Evolutionary conservation across 495 filamentous ascomycete species (phyloP).

Genomic region (Alectoria sarmentosa): DNA sequence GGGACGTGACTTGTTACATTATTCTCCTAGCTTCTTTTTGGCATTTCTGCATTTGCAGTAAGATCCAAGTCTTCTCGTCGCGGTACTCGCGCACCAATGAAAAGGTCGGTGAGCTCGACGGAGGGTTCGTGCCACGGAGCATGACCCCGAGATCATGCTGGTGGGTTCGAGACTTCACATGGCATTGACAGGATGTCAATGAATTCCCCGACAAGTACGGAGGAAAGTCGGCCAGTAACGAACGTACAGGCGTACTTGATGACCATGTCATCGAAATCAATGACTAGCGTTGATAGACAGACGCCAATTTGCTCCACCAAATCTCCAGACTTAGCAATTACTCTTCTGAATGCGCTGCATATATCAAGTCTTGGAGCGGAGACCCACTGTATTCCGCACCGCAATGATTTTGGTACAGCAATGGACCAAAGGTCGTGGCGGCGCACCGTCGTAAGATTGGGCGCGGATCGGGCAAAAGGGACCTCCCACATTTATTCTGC

Average conservation of each 20-base stretch:
- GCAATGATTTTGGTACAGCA: not conserved
- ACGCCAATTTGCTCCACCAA: too few species aligned
- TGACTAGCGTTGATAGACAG: too few species aligned
- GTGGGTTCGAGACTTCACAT: not conserved
- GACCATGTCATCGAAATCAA: too few species aligned
- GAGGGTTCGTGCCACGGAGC: not conserved
- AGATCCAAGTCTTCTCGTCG: not conserved
- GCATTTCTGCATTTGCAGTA: not conserved
- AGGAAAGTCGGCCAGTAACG: too few species aligned
- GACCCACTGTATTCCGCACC: not conserved
- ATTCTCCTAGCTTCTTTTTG: not conserved
- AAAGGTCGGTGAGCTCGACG: too few species aligned
- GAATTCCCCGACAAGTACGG: not conserved
- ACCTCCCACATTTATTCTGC: too few species aligned
- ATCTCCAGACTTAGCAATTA: too few species aligned
- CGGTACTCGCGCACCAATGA: not conserved
- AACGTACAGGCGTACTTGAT: too few species aligned
- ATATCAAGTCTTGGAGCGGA: not conserved
- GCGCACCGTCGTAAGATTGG: too few species aligned
- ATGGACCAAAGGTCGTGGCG: too few species aligned
- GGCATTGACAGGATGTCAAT: not conserved
- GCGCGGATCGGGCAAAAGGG: too few species aligned
- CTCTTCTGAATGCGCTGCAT: too few species aligned
- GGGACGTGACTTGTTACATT: not conserved
- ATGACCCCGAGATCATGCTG: not conserved